phyloP scores from a whole-genome alignment of 208 protist genomes.

The Naegleria gruberi region DNA sequence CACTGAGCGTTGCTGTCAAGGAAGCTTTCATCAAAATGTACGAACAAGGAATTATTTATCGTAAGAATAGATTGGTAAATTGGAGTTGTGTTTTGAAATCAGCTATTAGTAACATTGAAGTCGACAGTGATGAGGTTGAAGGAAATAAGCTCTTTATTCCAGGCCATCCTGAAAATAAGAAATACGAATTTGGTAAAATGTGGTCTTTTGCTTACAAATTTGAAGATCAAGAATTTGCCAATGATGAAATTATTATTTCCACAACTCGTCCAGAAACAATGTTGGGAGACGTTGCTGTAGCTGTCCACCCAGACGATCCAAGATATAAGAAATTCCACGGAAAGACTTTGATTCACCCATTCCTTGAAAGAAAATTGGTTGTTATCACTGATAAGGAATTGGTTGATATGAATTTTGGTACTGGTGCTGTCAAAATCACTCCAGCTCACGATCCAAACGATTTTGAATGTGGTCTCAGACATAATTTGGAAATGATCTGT shows the following conservation, averaged over 20 bases:
- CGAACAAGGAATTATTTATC: constrained; percentile 90
- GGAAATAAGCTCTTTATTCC: constrained; percentile 54
- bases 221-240: constrained; percentile 54
- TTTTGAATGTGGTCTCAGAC: constrained; percentile 90
- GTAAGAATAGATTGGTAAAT: constrained; percentile 96
- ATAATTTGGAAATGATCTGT: constrained; percentile 87
- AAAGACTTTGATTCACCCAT: constrained; percentile 88
- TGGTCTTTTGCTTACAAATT: constrained; percentile 90
- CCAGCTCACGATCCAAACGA: constrained; percentile 99
- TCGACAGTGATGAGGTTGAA: constrained; percentile 74
- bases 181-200: constrained; percentile 86
- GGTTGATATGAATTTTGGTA: constrained; percentile 97
- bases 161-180: constrained; percentile 58
- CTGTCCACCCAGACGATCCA: constrained; percentile 93
- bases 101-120: constrained; percentile 99
- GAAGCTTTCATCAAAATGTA: constrained; percentile 93
- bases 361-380: constrained; percentile 81
- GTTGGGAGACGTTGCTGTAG: constrained; percentile 95
- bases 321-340: constrained; percentile 92
- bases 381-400: constrained; percentile 89
- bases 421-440: constrained; percentile 94
- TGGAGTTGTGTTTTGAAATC: constrained; percentile 97
- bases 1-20: constrained; percentile 75
- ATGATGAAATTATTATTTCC: constrained; percentile 82
- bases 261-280: constrained; percentile 99